Percentiles rank a stretch among this genome's conserved stretches.
Evolutionary conservation across 257 asterid species (phyloP).

Genomic region (Ophiorrhiza pumila): DNA sequence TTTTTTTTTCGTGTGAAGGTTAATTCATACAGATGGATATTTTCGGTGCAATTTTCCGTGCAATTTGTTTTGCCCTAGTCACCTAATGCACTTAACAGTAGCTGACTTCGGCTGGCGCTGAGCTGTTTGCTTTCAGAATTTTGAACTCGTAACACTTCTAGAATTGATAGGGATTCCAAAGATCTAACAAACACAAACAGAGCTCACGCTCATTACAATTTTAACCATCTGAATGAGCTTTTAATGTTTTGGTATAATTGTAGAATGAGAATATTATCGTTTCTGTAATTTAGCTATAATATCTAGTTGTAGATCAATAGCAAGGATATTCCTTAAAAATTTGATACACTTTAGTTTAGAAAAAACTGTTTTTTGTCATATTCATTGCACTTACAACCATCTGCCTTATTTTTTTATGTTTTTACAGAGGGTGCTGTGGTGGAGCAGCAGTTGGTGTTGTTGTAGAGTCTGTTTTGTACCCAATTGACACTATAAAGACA

Average conservation of each 20-base stretch:
- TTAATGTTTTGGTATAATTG: neutral
- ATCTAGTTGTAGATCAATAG: too few relatives aligned
- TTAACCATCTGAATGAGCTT: neutral
- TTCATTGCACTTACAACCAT: constrained; percentile 10
- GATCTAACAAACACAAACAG: neutral
- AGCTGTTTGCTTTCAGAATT: neutral
- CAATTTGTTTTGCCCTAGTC: neutral
- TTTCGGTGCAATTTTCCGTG: too few relatives aligned
- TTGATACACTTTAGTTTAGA: neutral
- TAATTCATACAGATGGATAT: neutral
- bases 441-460: constrained; percentile 71
- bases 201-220: neutral
- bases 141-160: neutral
- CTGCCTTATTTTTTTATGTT: neutral
- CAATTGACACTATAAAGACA: constrained; percentile 71
- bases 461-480: constrained; percentile 61
- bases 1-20: too few relatives aligned
- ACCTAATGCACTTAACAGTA: neutral
- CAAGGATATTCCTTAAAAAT: neutral
- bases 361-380: neutral
- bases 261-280: neutral
- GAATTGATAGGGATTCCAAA: neutral
- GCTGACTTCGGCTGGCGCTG: neutral
- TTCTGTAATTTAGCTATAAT: neutral
- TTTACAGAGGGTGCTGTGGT: constrained; percentile 58